Evolutionary conservation across 805 yeast species (phyloP), one percentile per base, ranked within the genome.

Genomic region (Myxozyma monticola): DNA sequence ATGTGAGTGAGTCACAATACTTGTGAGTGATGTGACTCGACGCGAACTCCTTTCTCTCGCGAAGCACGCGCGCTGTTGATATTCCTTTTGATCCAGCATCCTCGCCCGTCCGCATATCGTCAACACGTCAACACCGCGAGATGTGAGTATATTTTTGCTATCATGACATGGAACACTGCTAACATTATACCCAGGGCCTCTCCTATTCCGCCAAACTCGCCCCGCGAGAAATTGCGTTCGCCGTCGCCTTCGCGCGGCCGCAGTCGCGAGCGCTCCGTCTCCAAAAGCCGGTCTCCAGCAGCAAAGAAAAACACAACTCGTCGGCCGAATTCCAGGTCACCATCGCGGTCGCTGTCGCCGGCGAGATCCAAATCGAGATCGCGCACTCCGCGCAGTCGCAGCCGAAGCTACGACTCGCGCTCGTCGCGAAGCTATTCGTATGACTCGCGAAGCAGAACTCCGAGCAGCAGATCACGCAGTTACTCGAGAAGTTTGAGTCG

Each of bases 391-490:
- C 48, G 37, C 21, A 29, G 48, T 28, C 40, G 47, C 5, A 42
- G 46, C 21, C 33, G 49, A 14, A 47, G 56, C 25, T 51, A 40
- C 29, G 51, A 46, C 33, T 51, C 55, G 15, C 31, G 49, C n/a
- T n/a, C n/a, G n/a, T n/a, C n/a, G n/a, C n/a, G n/a, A n/a, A n/a
- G n/a, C n/a, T n/a, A n/a, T n/a, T n/a, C n/a, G n/a, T n/a, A n/a
- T n/a, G n/a, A n/a, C n/a, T n/a, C n/a, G n/a, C 37, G 49, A 6
- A 21, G 31, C 21, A 12, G 45, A 21, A 28, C 33, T 8, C 26
- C 47, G 26, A 37, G 36, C 21, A 9, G 24, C 31, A 15, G 25
- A 8, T 3, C 50, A 7, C 45, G 43, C 49, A 31, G 34, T 38
- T 15, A 24, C 47, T 29, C 45, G 14, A 31, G 50, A 17, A 29